phyloP scores from a whole-genome alignment of 352 stramenopile species.

The Pythium phragmitis region DNA sequence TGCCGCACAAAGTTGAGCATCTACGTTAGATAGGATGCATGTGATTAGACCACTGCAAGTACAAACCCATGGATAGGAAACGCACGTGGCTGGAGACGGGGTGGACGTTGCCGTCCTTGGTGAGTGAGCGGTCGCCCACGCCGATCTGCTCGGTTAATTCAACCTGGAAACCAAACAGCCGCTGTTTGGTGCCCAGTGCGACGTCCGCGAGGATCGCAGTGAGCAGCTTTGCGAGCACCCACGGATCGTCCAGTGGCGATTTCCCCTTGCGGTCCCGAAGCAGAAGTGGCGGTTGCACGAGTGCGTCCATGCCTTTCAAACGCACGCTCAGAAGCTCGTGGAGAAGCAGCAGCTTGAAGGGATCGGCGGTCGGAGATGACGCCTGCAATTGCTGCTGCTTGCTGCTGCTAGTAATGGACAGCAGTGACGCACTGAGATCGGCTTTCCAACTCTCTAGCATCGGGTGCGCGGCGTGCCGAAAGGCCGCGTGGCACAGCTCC shows the following conservation, averaged over 20 bases:
- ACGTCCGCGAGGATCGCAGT: constrained; percentile 39
- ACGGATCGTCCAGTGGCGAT: constrained; percentile 55
- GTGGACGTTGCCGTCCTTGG: constrained; percentile 79
- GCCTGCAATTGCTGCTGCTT: constrained; percentile 15
- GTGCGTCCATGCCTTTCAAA: constrained; percentile 35
- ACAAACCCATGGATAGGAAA: not conserved
- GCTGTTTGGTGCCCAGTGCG: constrained; percentile 50
- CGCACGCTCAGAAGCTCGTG: constrained; percentile 49
- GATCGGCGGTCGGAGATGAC: constrained; percentile 22
- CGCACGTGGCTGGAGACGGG: constrained; percentile 70
- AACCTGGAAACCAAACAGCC: constrained; percentile 61
- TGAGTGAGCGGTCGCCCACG: constrained; percentile 45
- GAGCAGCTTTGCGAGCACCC: constrained; percentile 53
- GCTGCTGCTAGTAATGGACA: constrained; percentile 1
- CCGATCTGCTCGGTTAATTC: constrained; percentile 50
- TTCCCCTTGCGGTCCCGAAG: constrained; percentile 65
- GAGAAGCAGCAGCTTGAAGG: constrained; percentile 58
- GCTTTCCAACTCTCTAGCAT: constrained; percentile 59
- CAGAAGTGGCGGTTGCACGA: constrained; percentile 52
- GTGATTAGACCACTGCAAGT: not conserved
- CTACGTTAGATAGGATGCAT: constrained; percentile 25
- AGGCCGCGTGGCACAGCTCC: constrained; percentile 60
- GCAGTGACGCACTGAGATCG: constrained; percentile 37
- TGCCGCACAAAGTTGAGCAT: constrained; percentile 77
- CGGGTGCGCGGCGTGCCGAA: constrained; percentile 48